Conservation (phyloP, 1,284 basidiomycete genomes). For the Pseudozyma sp. region DNA sequence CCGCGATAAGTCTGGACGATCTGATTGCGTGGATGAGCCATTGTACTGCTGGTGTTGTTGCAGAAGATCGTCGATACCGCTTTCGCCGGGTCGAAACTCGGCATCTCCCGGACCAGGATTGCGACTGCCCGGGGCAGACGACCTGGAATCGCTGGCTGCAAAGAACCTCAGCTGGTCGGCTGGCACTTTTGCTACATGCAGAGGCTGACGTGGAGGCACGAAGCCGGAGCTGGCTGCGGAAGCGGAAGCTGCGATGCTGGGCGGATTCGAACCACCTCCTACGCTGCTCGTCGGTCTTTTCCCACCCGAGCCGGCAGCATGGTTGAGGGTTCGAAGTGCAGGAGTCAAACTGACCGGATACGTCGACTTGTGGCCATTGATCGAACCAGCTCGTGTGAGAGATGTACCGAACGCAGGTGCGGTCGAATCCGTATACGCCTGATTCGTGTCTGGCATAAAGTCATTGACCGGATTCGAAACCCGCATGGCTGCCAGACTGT, state of each 20-base stretch:
- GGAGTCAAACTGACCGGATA: slow-evolving; percentile 36
- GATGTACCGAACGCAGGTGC: slow-evolving; percentile 18
- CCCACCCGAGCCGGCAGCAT: slow-evolving; percentile 3
- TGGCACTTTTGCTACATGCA: slow-evolving; percentile 44
- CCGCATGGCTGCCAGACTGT: slow-evolving; percentile 19
- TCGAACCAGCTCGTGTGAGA: slow-evolving; percentile 21
- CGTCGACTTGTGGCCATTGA: slow-evolving; percentile 9
- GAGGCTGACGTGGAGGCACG: slow-evolving; percentile 33
- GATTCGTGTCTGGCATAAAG: slow-evolving; percentile 55
- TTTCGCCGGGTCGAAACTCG: slow-evolving; percentile 49
- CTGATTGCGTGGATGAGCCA: neutral
- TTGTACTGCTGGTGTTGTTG: slow-evolving; percentile 12
- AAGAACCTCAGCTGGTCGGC: slow-evolving; percentile 52
- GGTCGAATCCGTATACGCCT: slow-evolving; percentile 30
- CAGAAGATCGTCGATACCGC: slow-evolving; percentile 62
- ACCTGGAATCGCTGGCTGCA: slow-evolving; percentile 24
- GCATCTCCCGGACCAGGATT: slow-evolving; percentile 30
- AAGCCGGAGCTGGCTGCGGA: slow-evolving; percentile 44
- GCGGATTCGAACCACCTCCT: slow-evolving; percentile 29
- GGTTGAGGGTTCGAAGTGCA: slow-evolving; percentile 24
- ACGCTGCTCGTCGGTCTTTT: slow-evolving; percentile 21
- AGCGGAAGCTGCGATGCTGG: slow-evolving; percentile 31
- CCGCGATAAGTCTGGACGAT: slow-evolving; percentile 19
- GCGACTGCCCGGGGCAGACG: neutral
- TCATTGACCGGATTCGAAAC: slow-evolving; percentile 30